Conservation (phyloP, 306 rosid genomes). For the Ochetophila trinervis region DNA sequence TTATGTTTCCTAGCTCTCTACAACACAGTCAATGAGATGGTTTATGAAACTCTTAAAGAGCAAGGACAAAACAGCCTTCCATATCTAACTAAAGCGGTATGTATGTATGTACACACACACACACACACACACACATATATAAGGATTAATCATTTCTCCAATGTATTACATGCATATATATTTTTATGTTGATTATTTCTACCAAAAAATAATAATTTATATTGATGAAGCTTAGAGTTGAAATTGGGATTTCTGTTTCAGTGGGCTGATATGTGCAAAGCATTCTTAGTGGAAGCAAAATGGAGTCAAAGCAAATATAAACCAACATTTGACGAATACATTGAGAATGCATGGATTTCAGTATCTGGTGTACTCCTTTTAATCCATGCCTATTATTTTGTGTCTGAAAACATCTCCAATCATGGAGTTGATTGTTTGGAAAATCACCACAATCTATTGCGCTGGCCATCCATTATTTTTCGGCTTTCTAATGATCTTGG, state of each 20-base stretch:
- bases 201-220: too few relatives aligned
- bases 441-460: conserved; percentile 28
- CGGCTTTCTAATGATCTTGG: conserved; percentile 58
- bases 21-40: conserved; percentile 54
- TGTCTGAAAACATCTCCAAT: conserved; percentile 31
- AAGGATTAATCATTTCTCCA: neutral
- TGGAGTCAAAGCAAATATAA: conserved; percentile 34
- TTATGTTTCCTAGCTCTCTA: conserved; percentile 56
- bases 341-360: conserved; percentile 49
- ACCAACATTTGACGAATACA: conserved; percentile 41
- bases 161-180: neutral
- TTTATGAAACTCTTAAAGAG: conserved; percentile 31
- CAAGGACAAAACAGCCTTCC: conserved; percentile 41
- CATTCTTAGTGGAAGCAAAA: conserved; percentile 49
- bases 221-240: too few relatives aligned
- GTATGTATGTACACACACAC: too few relatives aligned
- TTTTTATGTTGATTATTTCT: neutral
- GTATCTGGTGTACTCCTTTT: conserved; percentile 35
- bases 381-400: conserved; percentile 36
- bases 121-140: too few relatives aligned
- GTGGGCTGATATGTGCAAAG: conserved; percentile 60
- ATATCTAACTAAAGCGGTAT: conserved; percentile 43
- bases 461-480: conserved; percentile 40
- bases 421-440: conserved; percentile 32
- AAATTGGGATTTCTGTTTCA: too few relatives aligned